Percentiles rank a stretch among this genome's conserved stretches.
phyloP scores from a whole-genome alignment of 345 rosid genomes.

The Boechera stricta region DNA sequence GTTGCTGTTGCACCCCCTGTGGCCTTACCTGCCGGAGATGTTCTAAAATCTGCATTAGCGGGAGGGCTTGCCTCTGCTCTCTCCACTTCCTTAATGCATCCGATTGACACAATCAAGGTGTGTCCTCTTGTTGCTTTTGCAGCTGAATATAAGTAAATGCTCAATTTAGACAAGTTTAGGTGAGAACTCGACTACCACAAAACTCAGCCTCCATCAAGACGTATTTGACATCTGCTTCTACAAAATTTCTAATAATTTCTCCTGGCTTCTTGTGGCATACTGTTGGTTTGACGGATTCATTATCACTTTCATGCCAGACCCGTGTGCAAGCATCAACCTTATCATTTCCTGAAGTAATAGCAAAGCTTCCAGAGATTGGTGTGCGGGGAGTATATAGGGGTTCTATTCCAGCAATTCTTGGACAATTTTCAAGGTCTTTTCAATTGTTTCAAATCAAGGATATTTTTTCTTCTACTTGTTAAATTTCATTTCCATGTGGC shows the following conservation, averaged over 20 bases:
- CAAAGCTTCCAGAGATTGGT: constrained; percentile 94
- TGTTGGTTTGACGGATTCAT: constrained; percentile 30
- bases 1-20: constrained; percentile 96
- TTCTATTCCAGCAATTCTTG: constrained; percentile 94
- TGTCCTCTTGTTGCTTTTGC: constrained; percentile 29
- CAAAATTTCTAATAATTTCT: not conserved
- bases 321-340: constrained; percentile 95
- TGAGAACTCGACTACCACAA: constrained; percentile 1
- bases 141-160: constrained; percentile 6
- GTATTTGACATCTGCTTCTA: constrained; percentile 6
- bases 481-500: constrained; percentile 24
- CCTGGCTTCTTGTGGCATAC: constrained; percentile 5
- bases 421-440: constrained; percentile 93
- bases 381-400: constrained; percentile 85
- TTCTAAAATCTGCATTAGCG: constrained; percentile 92
- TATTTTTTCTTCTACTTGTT: not conserved
- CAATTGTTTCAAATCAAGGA: constrained; percentile 3
- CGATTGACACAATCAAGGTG: constrained; percentile 91
- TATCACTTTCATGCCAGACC: constrained; percentile 59
- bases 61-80: constrained; percentile 97
- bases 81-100: constrained; percentile 85
- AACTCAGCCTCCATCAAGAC: not conserved
- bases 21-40: constrained; percentile 87
- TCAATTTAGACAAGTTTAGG: constrained; percentile 23
- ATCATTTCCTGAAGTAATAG: constrained; percentile 79